phyloP scores from a whole-genome alignment of 2,329 filamentous ascomycete species.

The Aureobasidium uvarum region DNA sequence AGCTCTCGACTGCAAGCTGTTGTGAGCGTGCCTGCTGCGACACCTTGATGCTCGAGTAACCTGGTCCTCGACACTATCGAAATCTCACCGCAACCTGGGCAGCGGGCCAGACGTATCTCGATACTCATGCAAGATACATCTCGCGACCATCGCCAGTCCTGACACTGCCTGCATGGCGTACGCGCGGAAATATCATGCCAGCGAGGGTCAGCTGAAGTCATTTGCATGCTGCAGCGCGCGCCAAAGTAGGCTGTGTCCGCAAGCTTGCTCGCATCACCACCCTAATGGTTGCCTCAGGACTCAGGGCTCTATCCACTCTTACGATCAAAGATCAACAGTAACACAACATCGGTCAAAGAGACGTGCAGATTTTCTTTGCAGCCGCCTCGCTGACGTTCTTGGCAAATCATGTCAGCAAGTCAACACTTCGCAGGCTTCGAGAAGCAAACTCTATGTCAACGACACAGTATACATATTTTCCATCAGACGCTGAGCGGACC shows the following conservation, averaged over 20 bases:
- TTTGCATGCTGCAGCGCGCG: background rate
- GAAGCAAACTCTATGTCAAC: constrained; percentile 21
- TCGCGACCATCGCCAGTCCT: background rate
- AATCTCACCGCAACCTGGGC: constrained; percentile 1
- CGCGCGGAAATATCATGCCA: background rate
- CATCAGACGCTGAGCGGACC: background rate
- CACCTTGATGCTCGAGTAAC: background rate
- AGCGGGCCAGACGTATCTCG: constrained; percentile 10
- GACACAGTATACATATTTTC: background rate
- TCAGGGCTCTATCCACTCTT: background rate
- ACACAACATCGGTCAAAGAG: background rate
- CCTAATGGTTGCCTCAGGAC: background rate
- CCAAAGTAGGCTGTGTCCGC: background rate
- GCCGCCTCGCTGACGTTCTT: background rate
- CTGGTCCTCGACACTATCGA: background rate
- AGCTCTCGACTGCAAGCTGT: background rate
- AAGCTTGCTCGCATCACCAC: background rate
- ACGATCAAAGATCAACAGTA: background rate
- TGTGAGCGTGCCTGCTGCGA: constrained; percentile 5
- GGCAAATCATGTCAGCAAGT: background rate
- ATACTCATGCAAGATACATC: constrained; percentile 15
- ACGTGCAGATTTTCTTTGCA: constrained; percentile 6
- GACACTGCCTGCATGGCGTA: background rate
- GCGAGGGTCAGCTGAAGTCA: background rate
- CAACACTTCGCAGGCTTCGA: constrained; percentile 11